These are phyloP conservation scores for Arabis hirsuta DNA, from an alignment of 345 rosid genomes.

Conservation along the genomic window DNA sequence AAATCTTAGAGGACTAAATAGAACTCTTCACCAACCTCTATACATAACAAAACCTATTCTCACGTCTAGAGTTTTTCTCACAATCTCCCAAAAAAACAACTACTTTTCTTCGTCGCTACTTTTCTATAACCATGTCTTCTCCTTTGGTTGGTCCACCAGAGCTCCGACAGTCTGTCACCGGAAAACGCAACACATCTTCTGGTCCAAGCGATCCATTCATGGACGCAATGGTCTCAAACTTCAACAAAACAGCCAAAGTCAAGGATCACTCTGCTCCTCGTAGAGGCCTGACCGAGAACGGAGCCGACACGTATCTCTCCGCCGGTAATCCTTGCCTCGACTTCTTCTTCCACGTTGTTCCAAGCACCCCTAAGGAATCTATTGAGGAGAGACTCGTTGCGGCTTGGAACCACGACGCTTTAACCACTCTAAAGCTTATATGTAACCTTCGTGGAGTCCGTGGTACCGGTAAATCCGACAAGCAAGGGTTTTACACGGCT, in stretches of 20 bases:
- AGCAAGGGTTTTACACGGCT: conserved; percentile 63
- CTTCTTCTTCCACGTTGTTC: conserved; percentile 66
- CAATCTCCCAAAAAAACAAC: too few species aligned
- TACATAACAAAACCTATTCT: too few species aligned
- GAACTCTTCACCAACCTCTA: too few species aligned
- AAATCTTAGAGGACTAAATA: too few species aligned
- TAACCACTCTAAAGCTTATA: conserved; percentile 62
- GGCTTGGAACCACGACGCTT: conserved; percentile 60
- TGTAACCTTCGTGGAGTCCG: conserved; percentile 73
- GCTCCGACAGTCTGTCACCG: conserved; percentile 29
- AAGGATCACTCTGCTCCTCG: conserved; percentile 5
- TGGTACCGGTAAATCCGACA: conserved; percentile 67
- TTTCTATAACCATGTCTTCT: conserved; percentile 39
- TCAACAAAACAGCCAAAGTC: conserved; percentile 34
- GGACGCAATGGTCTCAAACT: conserved; percentile 47
- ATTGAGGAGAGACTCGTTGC: conserved; percentile 34
- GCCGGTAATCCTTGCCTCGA: conserved; percentile 64
- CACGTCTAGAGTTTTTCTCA: too few species aligned
- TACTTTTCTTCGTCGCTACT: too few species aligned
- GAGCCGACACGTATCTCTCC: conserved; percentile 47
- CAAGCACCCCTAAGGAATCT: conserved; percentile 46
- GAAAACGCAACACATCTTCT: neutral
- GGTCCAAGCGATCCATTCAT: conserved; percentile 41
- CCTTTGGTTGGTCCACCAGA: conserved; percentile 55
- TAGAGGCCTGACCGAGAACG: conserved; percentile 55